Evolutionary conservation across 768 basidiomycete genomes (phyloP).

Genomic region (Tulasnella calospora): DNA sequence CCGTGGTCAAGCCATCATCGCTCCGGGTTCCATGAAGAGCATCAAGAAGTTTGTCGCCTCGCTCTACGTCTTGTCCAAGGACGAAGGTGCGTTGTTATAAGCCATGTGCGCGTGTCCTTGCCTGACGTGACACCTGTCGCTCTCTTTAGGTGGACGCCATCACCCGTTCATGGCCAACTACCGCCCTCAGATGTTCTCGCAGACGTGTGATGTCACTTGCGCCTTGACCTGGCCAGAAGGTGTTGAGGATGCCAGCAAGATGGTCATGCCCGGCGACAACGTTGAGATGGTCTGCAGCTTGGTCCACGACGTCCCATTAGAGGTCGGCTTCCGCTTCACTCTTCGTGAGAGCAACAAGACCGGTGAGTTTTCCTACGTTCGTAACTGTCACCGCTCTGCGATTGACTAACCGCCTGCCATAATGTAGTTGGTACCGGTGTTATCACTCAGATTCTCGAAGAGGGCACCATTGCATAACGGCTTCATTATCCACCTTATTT

Average conservation of each 20-base stretch:
- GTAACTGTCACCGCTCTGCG: neutral
- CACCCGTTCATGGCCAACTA: constrained; percentile 93
- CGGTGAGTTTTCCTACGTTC: constrained; percentile 45
- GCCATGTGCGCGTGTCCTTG: neutral
- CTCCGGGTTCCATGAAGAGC: constrained; percentile 85
- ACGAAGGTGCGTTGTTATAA: constrained; percentile 49
- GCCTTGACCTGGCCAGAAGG: constrained; percentile 80
- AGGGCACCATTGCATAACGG: constrained; percentile 21
- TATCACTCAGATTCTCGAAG: constrained; percentile 72
- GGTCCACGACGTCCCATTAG: constrained; percentile 80
- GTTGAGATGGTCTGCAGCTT: constrained; percentile 86
- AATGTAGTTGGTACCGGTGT: constrained; percentile 83
- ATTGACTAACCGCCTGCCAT: neutral
- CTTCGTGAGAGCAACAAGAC: constrained; percentile 94
- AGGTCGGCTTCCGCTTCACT: constrained; percentile 76
- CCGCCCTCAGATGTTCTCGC: constrained; percentile 90
- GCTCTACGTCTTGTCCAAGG: constrained; percentile 85
- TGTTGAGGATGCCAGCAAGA: constrained; percentile 71
- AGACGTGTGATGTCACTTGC: constrained; percentile 90
- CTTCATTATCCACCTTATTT: neutral
- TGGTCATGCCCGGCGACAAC: constrained; percentile 98
- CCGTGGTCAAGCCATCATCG: constrained; percentile 86
- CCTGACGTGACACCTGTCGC: neutral
- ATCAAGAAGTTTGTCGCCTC: constrained; percentile 92
- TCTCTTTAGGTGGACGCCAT: constrained; percentile 59